Percentiles rank a stretch among this genome's conserved stretches.
Evolutionary conservation across 352 stramenopile genomes (phyloP).

Genomic region (Globisporangium solare): DNA sequence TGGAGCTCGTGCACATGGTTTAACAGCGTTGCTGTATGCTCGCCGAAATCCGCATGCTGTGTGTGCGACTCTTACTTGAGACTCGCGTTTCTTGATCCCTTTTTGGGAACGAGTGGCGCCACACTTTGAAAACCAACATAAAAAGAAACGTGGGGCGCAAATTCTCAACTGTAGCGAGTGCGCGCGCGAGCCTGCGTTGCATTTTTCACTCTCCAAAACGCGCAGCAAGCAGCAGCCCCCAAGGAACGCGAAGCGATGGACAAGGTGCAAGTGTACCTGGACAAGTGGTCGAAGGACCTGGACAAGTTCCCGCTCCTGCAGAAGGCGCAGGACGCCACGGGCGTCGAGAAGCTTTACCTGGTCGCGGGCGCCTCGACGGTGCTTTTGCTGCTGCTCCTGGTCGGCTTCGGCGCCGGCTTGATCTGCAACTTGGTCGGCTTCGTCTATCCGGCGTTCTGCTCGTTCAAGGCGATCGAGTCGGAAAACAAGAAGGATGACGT

Average conservation of each 20-base stretch:
- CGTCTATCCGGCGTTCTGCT: conserved; percentile 77
- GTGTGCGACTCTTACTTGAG: not conserved
- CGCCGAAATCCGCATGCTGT: not conserved
- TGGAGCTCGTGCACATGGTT: not conserved
- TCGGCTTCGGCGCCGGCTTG: conserved; percentile 81
- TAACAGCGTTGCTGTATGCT: not conserved
- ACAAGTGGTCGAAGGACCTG: conserved; percentile 85
- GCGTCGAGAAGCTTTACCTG: conserved; percentile 88
- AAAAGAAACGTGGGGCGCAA: conserved; percentile 14
- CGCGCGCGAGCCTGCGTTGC: conserved; percentile 2
- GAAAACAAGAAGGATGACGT: conserved; percentile 78
- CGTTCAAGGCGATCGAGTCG: conserved; percentile 84
- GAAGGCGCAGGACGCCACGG: conserved; percentile 73
- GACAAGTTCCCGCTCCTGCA: conserved; percentile 79
- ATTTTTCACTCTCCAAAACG: conserved; percentile 16
- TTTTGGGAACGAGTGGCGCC: conserved; percentile 11
- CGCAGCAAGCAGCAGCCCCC: conserved; percentile 4
- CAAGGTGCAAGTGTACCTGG: conserved; percentile 77
- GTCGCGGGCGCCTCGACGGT: conserved; percentile 53
- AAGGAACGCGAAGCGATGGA: conserved; percentile 41
- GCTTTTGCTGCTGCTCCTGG: conserved; percentile 72
- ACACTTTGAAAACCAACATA: conserved; percentile 7
- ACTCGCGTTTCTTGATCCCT: not conserved
- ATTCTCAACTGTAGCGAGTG: conserved; percentile 12
- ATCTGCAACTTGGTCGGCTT: conserved; percentile 85